phyloP scores from a whole-genome alignment of 192 early-diverging fungal genomes.

The Coemansia sp. region DNA sequence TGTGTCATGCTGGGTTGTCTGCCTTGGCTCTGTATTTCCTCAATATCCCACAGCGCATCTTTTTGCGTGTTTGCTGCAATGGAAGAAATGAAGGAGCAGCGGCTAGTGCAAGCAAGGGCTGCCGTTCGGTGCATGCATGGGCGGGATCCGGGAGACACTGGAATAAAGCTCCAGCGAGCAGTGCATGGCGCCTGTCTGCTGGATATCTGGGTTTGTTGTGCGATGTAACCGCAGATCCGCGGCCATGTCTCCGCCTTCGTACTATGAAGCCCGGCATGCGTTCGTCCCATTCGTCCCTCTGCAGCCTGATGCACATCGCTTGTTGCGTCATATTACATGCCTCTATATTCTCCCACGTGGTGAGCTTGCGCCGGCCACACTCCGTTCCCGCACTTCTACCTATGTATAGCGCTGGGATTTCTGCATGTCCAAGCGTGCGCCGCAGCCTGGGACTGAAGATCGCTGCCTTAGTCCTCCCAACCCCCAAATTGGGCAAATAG shows the following conservation, averaged over 20 bases:
- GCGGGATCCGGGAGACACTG: not conserved
- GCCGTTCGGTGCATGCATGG: not conserved
- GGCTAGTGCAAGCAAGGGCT: not conserved
- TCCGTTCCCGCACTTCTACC: not conserved
- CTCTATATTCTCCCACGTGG: slow-evolving; percentile 6
- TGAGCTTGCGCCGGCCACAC: not conserved
- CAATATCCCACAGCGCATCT: too few relatives aligned
- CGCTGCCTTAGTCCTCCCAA: not conserved
- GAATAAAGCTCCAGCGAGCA: not conserved
- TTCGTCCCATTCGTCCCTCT: not conserved
- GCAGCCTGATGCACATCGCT: not conserved
- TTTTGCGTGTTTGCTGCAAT: too few relatives aligned
- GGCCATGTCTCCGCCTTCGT: not conserved
- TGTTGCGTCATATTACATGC: slow-evolving; percentile 2
- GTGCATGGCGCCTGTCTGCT: too few relatives aligned
- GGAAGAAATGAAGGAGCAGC: not conserved
- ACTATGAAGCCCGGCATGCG: slow-evolving; percentile 2
- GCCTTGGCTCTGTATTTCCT: too few relatives aligned
- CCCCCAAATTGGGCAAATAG: not conserved
- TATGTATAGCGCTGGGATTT: slow-evolving; percentile 4
- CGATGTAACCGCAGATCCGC: not conserved
- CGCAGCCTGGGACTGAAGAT: not conserved
- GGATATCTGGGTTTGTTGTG: not conserved
- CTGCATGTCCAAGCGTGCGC: slow-evolving; percentile 6
- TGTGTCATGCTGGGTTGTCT: not conserved